Percentiles rank a stretch among this genome's conserved stretches.
Evolutionary conservation across 192 early-diverging fungal genomes (phyloP).

Genomic region (Phlyctochytrium planicorne): DNA sequence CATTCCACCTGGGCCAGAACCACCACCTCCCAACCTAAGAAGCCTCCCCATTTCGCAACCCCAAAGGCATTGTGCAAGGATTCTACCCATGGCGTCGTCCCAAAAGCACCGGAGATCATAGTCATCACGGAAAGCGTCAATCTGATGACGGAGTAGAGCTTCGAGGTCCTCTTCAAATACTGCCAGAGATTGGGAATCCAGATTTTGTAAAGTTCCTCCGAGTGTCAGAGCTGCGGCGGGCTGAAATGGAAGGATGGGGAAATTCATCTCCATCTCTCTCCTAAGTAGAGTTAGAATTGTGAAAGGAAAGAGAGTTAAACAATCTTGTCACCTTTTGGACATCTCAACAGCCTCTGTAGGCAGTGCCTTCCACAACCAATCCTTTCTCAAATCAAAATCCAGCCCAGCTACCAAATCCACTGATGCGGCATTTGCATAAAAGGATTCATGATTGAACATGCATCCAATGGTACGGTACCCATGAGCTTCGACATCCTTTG

Average conservation of each 20-base stretch:
- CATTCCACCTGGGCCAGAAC: too few species aligned
- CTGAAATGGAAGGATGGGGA: constrained; percentile 16
- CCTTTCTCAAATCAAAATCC: constrained; percentile 9
- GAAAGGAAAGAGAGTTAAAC: constrained; percentile 9
- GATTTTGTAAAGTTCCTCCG: too few species aligned
- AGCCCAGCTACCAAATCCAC: constrained; percentile 5
- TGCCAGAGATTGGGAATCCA: background rate
- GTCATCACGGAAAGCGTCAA: constrained; percentile 21
- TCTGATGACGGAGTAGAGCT: constrained; percentile 2
- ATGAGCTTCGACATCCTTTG: constrained; percentile 5
- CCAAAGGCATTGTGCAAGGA: constrained; percentile 26
- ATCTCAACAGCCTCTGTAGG: constrained; percentile 13
- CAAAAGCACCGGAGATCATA: constrained; percentile 23
- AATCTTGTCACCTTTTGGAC: constrained; percentile 10
- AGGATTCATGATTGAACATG: constrained; percentile 30
- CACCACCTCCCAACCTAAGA: background rate
- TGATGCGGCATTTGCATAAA: constrained; percentile 25
- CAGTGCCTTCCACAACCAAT: constrained; percentile 22
- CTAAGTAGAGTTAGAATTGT: background rate
- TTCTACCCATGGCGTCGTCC: constrained; percentile 21
- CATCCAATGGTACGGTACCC: constrained; percentile 24
- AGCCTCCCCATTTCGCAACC: constrained; percentile 25
- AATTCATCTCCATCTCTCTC: background rate
- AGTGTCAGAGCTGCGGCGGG: background rate
- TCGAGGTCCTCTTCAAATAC: constrained; percentile 21